These are phyloP conservation scores for Halophytophthora polymorphica DNA, from an alignment of 352 stramenopile genomes.

Conservation along the genomic window DNA sequence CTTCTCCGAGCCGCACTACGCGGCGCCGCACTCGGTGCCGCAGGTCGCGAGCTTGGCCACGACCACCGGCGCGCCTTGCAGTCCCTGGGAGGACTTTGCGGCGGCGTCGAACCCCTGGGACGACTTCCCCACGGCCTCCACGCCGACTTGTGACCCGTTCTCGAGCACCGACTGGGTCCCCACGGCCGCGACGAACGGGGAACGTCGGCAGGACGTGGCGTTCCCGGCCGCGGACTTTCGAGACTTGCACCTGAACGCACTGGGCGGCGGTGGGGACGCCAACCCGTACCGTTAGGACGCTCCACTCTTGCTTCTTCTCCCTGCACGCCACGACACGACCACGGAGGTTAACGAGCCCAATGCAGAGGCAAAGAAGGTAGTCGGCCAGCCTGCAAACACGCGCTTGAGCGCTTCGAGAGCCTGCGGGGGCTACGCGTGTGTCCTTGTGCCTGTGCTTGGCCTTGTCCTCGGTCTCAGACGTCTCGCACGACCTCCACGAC, in stretches of 20 bases:
- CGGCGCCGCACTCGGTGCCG: constrained; percentile 19
- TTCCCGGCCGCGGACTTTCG: constrained; percentile 19
- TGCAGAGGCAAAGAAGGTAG: no score
- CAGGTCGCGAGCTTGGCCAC: constrained; percentile 23
- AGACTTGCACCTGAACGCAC: constrained; percentile 27
- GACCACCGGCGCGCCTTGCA: constrained; percentile 3
- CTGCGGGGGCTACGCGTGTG: no score
- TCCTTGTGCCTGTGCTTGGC: no score
- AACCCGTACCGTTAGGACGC: constrained; percentile 10
- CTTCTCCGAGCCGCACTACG: constrained; percentile 18
- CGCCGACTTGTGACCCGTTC: constrained; percentile 16
- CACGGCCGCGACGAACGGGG: constrained; percentile 1
- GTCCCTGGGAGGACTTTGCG: constrained; percentile 14
- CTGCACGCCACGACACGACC: no score
- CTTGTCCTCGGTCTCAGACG: not conserved
- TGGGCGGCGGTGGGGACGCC: constrained; percentile 13
- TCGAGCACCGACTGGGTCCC: constrained; percentile 15
- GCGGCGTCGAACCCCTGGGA: no score
- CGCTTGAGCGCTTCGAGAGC: no score
- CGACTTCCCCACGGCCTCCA: constrained; percentile 28
- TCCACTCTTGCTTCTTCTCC: no score
- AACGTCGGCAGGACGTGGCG: constrained; percentile 15
- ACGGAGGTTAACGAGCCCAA: no score
- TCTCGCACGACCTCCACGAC: constrained; percentile 21
- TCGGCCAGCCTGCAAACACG: no score